Evolutionary conservation across 148 eudicot species (phyloP), one percentile per base, ranked within the genome.

Genomic region (Rhododendron molle): DNA sequence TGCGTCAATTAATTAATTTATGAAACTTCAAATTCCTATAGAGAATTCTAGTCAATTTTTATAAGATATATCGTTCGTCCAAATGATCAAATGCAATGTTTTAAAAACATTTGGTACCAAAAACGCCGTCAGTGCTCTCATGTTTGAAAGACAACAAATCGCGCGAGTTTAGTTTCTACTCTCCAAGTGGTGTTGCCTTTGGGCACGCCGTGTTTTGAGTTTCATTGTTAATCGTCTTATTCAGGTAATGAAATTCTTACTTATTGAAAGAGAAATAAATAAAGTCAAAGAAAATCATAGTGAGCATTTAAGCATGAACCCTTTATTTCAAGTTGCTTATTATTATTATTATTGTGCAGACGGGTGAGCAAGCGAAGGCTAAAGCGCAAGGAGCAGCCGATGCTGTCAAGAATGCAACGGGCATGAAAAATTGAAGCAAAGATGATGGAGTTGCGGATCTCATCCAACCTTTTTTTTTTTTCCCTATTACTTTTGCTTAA

Each of bases 351-450:
- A 14, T 7, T 74, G 56, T 52, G 76, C 72, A 94, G 96, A 93
- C 93, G 67, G 96, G 98, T 38, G 81, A 89, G 56, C 93, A 91
- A 71, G 84, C 89, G 81, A 88, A 91, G 88, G 93, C 88, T 0
- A 90, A 87, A 78, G 98, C 96, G 34, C 88, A 89, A 60, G 91
- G 87, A 14, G 93, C 95, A 4, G 88, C 84, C 80, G 96, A 95
- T 32, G 87, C 95, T 36, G 89, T 88, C 2, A 95, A 93, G 89
- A 85, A 91, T 73, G 96, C 95, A 83, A 88, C 91, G 7, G 92
- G 95, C 80, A 85, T 86, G 92, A 93, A 91, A 87, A 92, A 90
- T 34, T 88, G 78, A 90, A 71, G 50, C 14, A 71, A 28, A n/a
- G 32, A 80, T 85, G 82, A 77, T 15, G 49, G 5, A 62, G 71